A percentile compares a stretch with the other conserved stretches of the same genome.
These are phyloP conservation scores for Amphichorda felina DNA, from an alignment of 2,329 filamentous ascomycete species.

Conservation along the genomic window DNA sequence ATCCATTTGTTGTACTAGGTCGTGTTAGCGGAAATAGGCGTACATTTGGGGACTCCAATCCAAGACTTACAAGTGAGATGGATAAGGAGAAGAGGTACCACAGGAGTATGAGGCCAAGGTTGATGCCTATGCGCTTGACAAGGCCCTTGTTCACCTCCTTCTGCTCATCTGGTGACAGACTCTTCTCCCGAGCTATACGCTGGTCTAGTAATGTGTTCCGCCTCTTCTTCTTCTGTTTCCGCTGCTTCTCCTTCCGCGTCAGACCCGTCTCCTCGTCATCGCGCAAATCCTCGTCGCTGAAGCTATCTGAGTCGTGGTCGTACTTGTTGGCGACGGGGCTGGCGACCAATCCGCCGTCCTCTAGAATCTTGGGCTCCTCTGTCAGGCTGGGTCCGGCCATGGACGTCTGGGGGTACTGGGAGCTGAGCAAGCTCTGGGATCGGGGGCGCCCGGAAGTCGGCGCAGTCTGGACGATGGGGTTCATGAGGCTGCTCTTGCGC, in stretches of 20 bases:
- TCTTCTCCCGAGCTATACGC: conserved; percentile 48
- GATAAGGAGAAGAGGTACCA: conserved; percentile 91
- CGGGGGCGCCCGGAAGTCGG: conserved; percentile 14
- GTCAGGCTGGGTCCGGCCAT: conserved; percentile 10
- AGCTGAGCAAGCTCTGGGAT: conserved; percentile 6
- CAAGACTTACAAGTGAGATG: conserved; percentile 75
- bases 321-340: conserved; percentile 12
- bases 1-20: conserved; percentile 98
- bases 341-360: conserved; percentile 22
- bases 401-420: too few species aligned
- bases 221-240: conserved; percentile 53
- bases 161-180: conserved; percentile 58
- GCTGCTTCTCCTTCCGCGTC: conserved; percentile 59
- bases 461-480: conserved; percentile 17
- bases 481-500: conserved; percentile 37
- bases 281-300: conserved; percentile 61
- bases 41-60: too few species aligned
- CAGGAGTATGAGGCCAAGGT: conserved; percentile 67
- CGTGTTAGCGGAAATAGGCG: too few species aligned
- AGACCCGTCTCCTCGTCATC: conserved; percentile 88
- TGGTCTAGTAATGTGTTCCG: conserved; percentile 60
- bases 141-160: conserved; percentile 67
- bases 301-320: conserved; percentile 36
- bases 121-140: conserved; percentile 55
- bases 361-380: conserved; percentile 33